Evolutionary conservation across 1,284 basidiomycete genomes (phyloP), one percentile per base, ranked within the genome.

Genomic region (Golubevia pallescens): DNA sequence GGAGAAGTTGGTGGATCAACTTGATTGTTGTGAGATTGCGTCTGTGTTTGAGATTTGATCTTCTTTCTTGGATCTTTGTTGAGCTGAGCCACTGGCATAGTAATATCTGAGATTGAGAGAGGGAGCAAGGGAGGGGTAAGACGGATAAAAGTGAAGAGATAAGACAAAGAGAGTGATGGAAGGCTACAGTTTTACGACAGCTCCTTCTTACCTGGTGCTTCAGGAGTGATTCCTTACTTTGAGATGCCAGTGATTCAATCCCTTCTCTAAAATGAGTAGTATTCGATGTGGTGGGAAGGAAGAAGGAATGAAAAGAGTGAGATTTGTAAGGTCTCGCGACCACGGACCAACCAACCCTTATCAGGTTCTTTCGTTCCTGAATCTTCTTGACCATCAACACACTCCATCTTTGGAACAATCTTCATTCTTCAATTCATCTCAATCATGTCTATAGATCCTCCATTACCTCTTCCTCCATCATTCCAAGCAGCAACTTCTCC

Each of bases 301-400:
- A 38, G 2, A 13, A 7, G 2, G 10, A 19, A 2, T 10, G 1
- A 28, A 3, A 2, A n/a, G 32, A 23, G 71, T 57, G 28, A 74
- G 74, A 66, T 55, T 62, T 63, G 19, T 76, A 62, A 10, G 67
- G 66, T 16, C n/a, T n/a, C n/a, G n/a, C n/a, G n/a, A n/a, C n/a
- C n/a, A n/a, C n/a, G n/a, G n/a, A n/a, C n/a, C n/a, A n/a, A n/a
- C n/a, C n/a, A n/a, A n/a, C n/a, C n/a, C n/a, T n/a, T n/a, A n/a
- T n/a, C n/a, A 70, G 70, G 21, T 71, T 76, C 51, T 77, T 69
- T 23, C 51, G 6, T 16, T 32, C 42, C 7, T 69, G 56, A 13
- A 21, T 56, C 2, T 21, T 48, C n/a, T 62, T 58, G 19, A 75
- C 67, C 38, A 42, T 53, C 24, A 58, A 64, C 14, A 54, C 42